Evolutionary conservation across 192 early-diverging fungal species (phyloP), one percentile per base, ranked within the genome.

Genomic region (Rhizoclosmatium sp.): DNA sequence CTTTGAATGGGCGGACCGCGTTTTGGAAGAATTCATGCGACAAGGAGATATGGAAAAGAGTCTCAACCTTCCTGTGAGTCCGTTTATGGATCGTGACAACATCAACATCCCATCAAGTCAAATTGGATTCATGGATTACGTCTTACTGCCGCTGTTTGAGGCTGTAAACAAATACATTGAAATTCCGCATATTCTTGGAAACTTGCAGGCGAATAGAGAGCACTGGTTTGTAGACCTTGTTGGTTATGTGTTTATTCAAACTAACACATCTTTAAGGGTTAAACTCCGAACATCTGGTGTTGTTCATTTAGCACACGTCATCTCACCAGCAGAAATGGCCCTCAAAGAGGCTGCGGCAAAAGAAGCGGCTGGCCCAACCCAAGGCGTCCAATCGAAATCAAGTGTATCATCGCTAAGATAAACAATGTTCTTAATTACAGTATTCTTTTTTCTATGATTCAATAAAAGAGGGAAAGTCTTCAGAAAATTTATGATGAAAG

Each of bases 61-160:
- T 59, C 68, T 85, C 41, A 80, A 79, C 49, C 19, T 90, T 42
- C 84, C 82, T n/a, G 80, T 89, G 2, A 78, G 71, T 39, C 82
- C 80, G 2, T 89, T 83, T 69, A 86, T 87, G 84, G 89, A 90
- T 71, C 82, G 89, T 16, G 79, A 85, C 47, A 89, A 81, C 54
- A 51, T 81, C 9, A 85, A 86, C 47, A 71, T 89, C 12, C 82
- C 89, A 23, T 81, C 79, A 46, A 82, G 83, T 69, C 89, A 90
- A 78, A 81, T 80, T 46, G 84, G 86, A 2, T 87, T 87, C 69
- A 85, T 87, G 45, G 86, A 87, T 61, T 87, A 76, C 70, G 80
- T 87, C 2, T 76, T 83, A 3, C 56, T 78, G 31, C 86, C 86
- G 42, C 76, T 87, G 41, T 87, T 84, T 67, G 82, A 78, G 10